Evolutionary conservation across 2,329 filamentous ascomycete species (phyloP), one percentile per base, ranked within the genome.

Genomic region (Corinectria fuckeliana): DNA sequence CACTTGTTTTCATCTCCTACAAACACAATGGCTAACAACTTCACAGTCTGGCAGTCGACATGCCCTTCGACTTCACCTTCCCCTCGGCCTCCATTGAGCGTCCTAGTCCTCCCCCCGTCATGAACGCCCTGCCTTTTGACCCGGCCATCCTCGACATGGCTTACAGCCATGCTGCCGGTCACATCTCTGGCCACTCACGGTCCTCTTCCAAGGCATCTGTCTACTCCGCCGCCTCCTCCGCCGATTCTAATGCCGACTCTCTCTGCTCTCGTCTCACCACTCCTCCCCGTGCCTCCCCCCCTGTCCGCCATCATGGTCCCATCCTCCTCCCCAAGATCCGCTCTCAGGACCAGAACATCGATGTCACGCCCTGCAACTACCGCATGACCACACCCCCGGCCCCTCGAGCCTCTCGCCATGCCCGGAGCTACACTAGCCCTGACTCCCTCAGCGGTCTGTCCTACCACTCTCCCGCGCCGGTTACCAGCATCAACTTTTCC

Each of bases 291-390:
- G 84, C 83, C 52, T 82, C 85, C 64, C 90, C 91, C 30, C 91
- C 91, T 60, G 85, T 93, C 68, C 85, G 88, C 61, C 89, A 92
- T 62, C 89, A 93, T 77, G 91, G 92, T 51, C 91, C 92, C 50
- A 81, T 92, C 48, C 81, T 96, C 60, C 82, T 96, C 28, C 92
- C 92, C 71, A 95, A 93, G 83, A 93, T 96, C 78, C 86, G 92
- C 61, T 86, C 86, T 38, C 92, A 95, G 77, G 92, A 96, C 77
- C 90, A 94, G 77, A 83, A 89, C 62, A 85, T 92, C 62, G 86
- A 88, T 65, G 85, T 85, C 38, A 80, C 80, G 82, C 44, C 77
- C 83, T 65, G 63, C 26, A 62, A 75, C 68, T 78, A 71, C 67
- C 81, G 74, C 65, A 74, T 64, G 60, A 67, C 66, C 50, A 73